A percentile compares a stretch with the other conserved stretches of the same genome.
These are phyloP conservation scores for Candida taoyuanica DNA, from an alignment of 805 yeast species.

Conservation along the genomic window DNA sequence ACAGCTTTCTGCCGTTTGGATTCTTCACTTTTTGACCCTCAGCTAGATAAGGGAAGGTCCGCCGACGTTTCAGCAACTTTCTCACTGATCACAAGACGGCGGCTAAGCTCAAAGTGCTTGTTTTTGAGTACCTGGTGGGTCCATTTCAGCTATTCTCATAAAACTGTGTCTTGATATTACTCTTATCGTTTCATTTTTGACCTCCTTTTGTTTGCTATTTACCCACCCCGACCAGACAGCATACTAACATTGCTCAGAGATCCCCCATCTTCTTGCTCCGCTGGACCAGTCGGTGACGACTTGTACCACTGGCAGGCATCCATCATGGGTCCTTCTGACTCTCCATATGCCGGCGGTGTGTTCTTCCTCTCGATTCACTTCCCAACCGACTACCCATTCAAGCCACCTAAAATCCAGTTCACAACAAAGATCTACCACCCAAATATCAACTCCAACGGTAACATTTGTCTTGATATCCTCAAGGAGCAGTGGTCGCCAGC, in stretches of 20 bases:
- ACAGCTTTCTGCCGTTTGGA: too few species aligned
- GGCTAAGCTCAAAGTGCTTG: too few species aligned
- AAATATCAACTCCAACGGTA: conserved; percentile 92
- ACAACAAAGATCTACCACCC: conserved; percentile 97
- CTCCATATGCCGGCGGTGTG: conserved; percentile 87
- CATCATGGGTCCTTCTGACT: conserved; percentile 97
- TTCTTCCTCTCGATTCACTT: conserved; percentile 94
- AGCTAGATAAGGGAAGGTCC: too few species aligned
- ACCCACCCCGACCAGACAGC: neutral
- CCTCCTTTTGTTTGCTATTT: neutral
- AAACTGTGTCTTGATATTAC: too few species aligned
- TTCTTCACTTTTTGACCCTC: too few species aligned
- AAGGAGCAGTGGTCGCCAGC: conserved; percentile 99
- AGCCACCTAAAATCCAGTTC: conserved; percentile 92
- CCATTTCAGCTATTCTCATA: too few species aligned
- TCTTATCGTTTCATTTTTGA: too few species aligned
- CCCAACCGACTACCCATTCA: conserved; percentile 99
- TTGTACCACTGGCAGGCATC: conserved; percentile 99
- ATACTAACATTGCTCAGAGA: conserved; percentile 51
- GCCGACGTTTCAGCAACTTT: too few species aligned
- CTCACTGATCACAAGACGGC: too few species aligned
- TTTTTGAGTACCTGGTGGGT: too few species aligned
- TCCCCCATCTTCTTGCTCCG: conserved; percentile 98
- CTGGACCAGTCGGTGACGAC: conserved; percentile 98
- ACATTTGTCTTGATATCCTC: conserved; percentile 92